phyloP scores from a whole-genome alignment of 371 early-diverging fungal genomes.

The Lichtheimia corymbifera region DNA sequence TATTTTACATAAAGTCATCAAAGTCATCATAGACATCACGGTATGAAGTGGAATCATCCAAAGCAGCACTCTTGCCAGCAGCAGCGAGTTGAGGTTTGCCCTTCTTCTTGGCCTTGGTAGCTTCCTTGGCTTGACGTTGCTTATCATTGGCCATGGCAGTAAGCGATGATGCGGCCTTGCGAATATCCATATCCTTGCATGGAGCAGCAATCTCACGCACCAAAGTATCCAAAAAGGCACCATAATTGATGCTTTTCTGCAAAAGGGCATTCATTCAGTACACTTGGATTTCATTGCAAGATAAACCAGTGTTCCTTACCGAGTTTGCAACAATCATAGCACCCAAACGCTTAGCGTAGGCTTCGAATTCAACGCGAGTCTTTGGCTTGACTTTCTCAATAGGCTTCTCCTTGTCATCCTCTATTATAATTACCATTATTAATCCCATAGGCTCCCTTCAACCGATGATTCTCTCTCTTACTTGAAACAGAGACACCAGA shows the following conservation, averaged over 20 bases:
- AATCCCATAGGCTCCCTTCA: too few relatives aligned
- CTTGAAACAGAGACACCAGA: slow-evolving; percentile 65
- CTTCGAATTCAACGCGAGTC: slow-evolving; percentile 83
- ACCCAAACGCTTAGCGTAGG: slow-evolving; percentile 69
- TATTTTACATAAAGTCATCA: slow-evolving; percentile 80
- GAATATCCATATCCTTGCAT: slow-evolving; percentile 80
- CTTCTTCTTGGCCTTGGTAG: slow-evolving; percentile 70
- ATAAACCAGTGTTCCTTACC: slow-evolving; percentile 37
- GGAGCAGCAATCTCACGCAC: slow-evolving; percentile 78
- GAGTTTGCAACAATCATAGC: slow-evolving; percentile 71
- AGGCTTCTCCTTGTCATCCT: slow-evolving; percentile 46
- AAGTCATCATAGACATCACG: slow-evolving; percentile 68
- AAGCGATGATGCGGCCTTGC: slow-evolving; percentile 74
- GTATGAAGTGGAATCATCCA: slow-evolving; percentile 34
- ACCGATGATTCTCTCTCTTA: slow-evolving; percentile 18
- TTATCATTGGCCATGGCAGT: slow-evolving; percentile 90
- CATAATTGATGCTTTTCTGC: slow-evolving; percentile 55
- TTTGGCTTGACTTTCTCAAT: slow-evolving; percentile 77
- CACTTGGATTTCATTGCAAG: too few relatives aligned
- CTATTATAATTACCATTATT: slow-evolving; percentile 15
- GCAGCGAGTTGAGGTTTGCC: slow-evolving; percentile 61
- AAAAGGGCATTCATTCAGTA: neutral
- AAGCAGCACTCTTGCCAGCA: slow-evolving; percentile 48
- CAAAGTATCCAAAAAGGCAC: slow-evolving; percentile 76
- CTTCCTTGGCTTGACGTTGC: slow-evolving; percentile 77